Conservation (phyloP, 2,329 filamentous ascomycete genomes). For the Colletotrichum musicola region DNA sequence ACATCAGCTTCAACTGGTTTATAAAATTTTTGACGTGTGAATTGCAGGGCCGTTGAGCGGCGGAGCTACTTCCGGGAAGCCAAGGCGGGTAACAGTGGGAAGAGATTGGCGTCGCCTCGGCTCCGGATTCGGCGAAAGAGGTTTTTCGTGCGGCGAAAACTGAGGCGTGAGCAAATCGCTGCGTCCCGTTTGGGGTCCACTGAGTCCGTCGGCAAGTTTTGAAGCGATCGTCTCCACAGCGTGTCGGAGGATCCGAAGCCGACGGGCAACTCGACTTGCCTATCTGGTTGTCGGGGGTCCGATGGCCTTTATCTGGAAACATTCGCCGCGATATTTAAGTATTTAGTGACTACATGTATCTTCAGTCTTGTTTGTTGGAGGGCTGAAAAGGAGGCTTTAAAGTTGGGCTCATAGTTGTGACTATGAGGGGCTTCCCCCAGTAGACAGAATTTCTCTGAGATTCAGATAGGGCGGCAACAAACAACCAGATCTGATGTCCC, state of each 20-base stretch:
- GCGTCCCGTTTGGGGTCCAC: constrained; percentile 16
- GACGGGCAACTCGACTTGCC: neutral
- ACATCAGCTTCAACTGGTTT: neutral
- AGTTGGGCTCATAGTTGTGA: neutral
- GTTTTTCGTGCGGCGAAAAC: neutral
- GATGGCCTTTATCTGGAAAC: neutral
- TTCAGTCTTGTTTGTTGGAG: neutral
- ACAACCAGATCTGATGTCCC: no score
- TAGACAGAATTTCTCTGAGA: neutral
- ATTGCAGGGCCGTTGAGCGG: neutral
- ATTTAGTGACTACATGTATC: neutral
- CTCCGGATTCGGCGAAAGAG: constrained; percentile 23
- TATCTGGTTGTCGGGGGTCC: constrained; percentile 26
- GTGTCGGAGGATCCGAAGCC: constrained; percentile 25
- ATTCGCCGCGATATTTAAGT: neutral
- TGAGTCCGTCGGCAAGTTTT: constrained; percentile 28
- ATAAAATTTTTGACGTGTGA: constrained; percentile 17
- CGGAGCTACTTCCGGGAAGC: constrained; percentile 3
- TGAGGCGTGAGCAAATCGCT: constrained; percentile 2
- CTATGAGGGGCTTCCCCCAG: no score
- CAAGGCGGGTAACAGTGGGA: constrained; percentile 19
- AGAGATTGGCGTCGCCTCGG: constrained; percentile 29
- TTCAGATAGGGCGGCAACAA: neutral
- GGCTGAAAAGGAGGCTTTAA: neutral
- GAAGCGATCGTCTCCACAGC: constrained; percentile 31